A percentile compares a stretch with the other conserved stretches of the same genome.
phyloP scores from a whole-genome alignment of 2,329 filamentous ascomycete species.

The Aspergillus latus region DNA sequence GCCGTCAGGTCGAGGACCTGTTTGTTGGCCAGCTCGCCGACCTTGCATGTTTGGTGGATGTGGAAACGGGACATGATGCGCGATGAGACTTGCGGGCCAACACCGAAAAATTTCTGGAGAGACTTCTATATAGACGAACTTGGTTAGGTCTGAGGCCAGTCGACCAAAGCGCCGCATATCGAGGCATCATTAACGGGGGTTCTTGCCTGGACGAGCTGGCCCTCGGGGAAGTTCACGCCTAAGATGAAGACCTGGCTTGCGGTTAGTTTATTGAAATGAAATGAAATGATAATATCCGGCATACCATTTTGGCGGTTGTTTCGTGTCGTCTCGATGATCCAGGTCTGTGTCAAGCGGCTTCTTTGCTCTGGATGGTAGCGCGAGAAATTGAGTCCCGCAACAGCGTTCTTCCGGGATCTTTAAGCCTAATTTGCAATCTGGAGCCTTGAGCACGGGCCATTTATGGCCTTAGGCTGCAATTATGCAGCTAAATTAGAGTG shows the following conservation, averaged over 20 bases:
- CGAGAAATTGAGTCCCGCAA: conserved; percentile 36
- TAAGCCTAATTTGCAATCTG: conserved; percentile 10
- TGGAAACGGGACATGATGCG: conserved; percentile 84
- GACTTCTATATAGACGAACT: conserved; percentile 32
- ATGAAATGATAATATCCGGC: background rate
- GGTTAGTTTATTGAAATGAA: conserved; percentile 13
- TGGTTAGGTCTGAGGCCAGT: background rate
- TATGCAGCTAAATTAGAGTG: background rate
- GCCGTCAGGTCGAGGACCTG: conserved; percentile 80
- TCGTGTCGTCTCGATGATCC: background rate
- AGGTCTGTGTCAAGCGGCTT: background rate
- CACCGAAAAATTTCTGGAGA: conserved; percentile 83
- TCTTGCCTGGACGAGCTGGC: conserved; percentile 76
- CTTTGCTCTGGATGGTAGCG: conserved; percentile 13
- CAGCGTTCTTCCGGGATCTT: conserved; percentile 33
- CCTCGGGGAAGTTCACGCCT: conserved; percentile 81
- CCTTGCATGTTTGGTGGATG: conserved; percentile 78
- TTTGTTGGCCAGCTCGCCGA: conserved; percentile 71
- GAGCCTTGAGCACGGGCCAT: no score
- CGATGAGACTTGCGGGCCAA: conserved; percentile 68
- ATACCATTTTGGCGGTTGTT: conserved; percentile 34
- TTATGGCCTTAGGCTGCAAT: no score
- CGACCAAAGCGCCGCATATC: background rate
- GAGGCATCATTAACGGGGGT: background rate
- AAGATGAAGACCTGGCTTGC: conserved; percentile 71